Percentiles rank a stretch among this genome's conserved stretches.
phyloP scores from a whole-genome alignment of 495 filamentous ascomycete species.

The Penicillium ochrochloron region DNA sequence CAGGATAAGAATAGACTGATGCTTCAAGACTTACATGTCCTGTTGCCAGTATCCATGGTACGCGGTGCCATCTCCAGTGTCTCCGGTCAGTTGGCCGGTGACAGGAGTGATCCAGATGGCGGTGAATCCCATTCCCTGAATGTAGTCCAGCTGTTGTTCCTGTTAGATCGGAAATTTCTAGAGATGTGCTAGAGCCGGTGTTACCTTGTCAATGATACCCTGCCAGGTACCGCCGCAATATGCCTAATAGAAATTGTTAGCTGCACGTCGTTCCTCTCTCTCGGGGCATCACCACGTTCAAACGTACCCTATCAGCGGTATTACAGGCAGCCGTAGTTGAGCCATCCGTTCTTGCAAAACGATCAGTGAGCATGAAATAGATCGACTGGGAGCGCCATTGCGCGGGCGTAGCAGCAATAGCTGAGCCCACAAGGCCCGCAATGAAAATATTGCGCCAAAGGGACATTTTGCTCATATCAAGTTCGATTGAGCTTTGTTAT shows the following conservation, averaged over 20 bases:
- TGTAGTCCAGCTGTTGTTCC: conserved; percentile 47
- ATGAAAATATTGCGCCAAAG: conserved; percentile 21
- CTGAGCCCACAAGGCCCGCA: conserved; percentile 28
- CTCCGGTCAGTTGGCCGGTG: conserved; percentile 60
- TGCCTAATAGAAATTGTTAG: conserved; percentile 24
- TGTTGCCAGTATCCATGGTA: conserved; percentile 83
- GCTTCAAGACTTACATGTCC: conserved; percentile 52
- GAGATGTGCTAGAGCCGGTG: conserved; percentile 7
- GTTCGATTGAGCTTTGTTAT: not conserved
- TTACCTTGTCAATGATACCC: conserved; percentile 70
- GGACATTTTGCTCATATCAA: conserved; percentile 16
- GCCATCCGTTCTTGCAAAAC: conserved; percentile 70
- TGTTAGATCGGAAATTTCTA: conserved; percentile 13
- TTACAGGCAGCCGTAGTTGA: conserved; percentile 62
- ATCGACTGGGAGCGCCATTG: conserved; percentile 69
- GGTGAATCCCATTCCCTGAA: conserved; percentile 80
- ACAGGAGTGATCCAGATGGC: conserved; percentile 85
- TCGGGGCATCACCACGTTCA: not conserved
- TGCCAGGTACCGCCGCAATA: conserved; percentile 81
- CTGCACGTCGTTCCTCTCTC: not conserved
- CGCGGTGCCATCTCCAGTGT: conserved; percentile 56
- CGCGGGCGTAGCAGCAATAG: conserved; percentile 47
- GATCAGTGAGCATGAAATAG: conserved; percentile 77
- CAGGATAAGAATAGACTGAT: not conserved
- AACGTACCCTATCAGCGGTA: conserved; percentile 42